A percentile compares a stretch with the other conserved stretches of the same genome.
phyloP scores from a whole-genome alignment of 306 rosid genomes.

The Rosa lucieae region DNA sequence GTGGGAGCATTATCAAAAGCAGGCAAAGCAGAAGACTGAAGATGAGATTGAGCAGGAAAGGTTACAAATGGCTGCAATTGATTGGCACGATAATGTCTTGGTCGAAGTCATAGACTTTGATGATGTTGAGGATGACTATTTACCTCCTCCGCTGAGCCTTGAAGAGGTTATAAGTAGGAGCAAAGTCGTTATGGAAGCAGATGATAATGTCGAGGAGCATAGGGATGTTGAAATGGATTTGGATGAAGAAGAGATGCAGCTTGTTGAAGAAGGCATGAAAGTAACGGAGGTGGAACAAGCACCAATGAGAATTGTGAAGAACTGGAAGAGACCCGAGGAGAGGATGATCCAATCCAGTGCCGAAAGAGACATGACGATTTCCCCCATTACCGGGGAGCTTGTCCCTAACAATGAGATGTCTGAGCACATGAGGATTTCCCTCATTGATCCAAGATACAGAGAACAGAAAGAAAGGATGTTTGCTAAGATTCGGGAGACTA shows the following conservation, averaged over 20 bases:
- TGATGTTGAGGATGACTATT: constrained; percentile 88
- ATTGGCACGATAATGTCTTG: constrained; percentile 96
- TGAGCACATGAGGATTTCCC: constrained; percentile 94
- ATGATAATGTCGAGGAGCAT: constrained; percentile 65
- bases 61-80: constrained; percentile 90
- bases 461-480: constrained; percentile 97
- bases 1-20: constrained; percentile 94
- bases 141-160: constrained; percentile 88
- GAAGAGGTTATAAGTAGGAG: constrained; percentile 95
- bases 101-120: constrained; percentile 86
- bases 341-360: constrained; percentile 82
- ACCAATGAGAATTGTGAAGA: constrained; percentile 93
- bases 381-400: constrained; percentile 88
- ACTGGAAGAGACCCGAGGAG: constrained; percentile 98
- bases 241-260: constrained; percentile 95
- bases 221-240: constrained; percentile 86
- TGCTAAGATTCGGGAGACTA: constrained; percentile 94
- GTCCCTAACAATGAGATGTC: constrained; percentile 89
- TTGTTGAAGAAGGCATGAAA: constrained; percentile 91
- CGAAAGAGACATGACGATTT: constrained; percentile 81
- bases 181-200: constrained; percentile 60
- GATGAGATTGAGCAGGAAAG: constrained; percentile 95
- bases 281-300: constrained; percentile 68
- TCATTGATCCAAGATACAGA: constrained; percentile 92
- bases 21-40: constrained; percentile 87